Evolutionary conservation across 225 moss, liverwort and hornwort species (phyloP), one percentile per base, ranked within the genome.

Genomic region (Bryoerythrophyllum caledonicum): DNA sequence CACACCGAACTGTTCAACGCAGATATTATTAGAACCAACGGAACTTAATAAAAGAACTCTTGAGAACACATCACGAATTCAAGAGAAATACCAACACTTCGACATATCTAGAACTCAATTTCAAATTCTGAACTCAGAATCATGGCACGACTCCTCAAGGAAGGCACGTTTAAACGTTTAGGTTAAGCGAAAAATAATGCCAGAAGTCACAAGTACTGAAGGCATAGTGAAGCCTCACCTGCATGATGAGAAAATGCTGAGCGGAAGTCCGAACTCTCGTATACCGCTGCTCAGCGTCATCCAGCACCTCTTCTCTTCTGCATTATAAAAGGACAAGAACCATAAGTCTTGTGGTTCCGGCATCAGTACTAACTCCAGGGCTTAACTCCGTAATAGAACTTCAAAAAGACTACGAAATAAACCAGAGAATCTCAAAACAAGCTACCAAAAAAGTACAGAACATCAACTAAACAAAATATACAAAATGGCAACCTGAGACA

Each of bases 221-320:
- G 19, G 34, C 53, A 77, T 10, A 35, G 37, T 34, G 49, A 51
- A 27, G 16, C 25, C 68, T 78, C 76, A 89, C 89, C 82, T 90
- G 87, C 82, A 90, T 83, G 52, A 87, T 85, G 34, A 90, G 79
- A 63, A 90, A 90, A 74, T 82, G 74, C 43, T 87, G 85, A 20
- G 90, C 85, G 6, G 87, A 87, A 58, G 46, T 84, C 37, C 85
- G 76, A 67, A 71, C 81, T 81, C 79, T 85, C 48, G 4, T 51
- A 44, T 90, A 90, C 7, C 81, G 87, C 82, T 90, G 82, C 76
- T 90, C 79, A 26, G 77, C 78, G 43, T 85, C 80, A 82, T 90
- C 87, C 65, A 87, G 71, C 67, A 84, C 81, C 75, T 90, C 90
- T 68, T 82, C 82, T 78, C 90, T 80, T 76, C 90, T 90, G 87